Conservation (phyloP, 179 eudicot species). For the Amaranthus tricolor region DNA sequence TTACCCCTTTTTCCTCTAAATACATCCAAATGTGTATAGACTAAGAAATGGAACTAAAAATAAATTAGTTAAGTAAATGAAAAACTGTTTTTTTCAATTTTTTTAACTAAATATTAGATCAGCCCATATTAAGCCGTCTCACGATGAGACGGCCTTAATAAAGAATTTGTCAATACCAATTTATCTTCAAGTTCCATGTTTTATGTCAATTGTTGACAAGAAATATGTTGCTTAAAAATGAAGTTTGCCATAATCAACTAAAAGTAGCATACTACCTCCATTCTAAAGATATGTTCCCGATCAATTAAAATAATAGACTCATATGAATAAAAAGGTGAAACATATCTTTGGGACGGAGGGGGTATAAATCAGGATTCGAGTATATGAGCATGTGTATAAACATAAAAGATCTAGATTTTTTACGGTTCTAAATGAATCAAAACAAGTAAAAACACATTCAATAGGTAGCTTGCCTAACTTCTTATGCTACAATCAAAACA, state of each 20-base stretch:
- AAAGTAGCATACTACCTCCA: not conserved
- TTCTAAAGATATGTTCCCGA: not conserved
- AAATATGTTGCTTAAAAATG: slow-evolving; percentile 6
- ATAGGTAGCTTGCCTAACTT: not conserved
- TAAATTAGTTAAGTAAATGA: no score
- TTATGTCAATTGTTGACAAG: not conserved
- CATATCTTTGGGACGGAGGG: no score
- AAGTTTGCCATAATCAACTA: not conserved
- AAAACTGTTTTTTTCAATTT: no score
- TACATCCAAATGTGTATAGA: not conserved
- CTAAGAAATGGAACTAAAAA: not conserved
- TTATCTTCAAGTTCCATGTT: not conserved
- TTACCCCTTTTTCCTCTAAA: not conserved
- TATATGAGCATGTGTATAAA: not conserved
- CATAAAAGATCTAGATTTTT: not conserved
- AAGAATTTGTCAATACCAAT: no score
- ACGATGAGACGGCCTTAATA: no score
- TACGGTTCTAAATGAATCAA: not conserved
- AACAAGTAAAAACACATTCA: not conserved
- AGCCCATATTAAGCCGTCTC: no score
- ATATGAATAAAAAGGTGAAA: no score
- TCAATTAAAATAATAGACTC: no score
- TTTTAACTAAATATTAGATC: no score
- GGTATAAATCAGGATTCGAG: not conserved
- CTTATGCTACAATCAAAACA: not conserved